phyloP scores from a whole-genome alignment of 257 asterid genomes.

The Cordia subcordata region DNA sequence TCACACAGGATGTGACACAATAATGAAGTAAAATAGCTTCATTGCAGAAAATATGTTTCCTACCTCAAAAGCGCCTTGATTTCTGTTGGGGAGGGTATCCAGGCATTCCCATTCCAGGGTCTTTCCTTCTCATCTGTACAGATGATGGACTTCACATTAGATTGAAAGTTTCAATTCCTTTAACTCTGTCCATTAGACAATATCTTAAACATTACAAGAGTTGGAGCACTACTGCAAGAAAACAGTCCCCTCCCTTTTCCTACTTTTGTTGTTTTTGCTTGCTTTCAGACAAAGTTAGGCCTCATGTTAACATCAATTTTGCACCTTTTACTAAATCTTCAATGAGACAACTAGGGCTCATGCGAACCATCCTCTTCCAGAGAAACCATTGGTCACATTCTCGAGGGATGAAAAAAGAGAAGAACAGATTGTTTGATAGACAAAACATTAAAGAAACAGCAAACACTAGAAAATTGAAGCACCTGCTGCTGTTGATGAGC shows the following conservation, averaged over 20 bases:
- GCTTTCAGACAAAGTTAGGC: not conserved
- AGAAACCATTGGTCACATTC: too few relatives aligned
- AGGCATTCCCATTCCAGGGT: slow-evolving; percentile 70
- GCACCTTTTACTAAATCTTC: not conserved
- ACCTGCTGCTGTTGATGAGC: slow-evolving; percentile 96
- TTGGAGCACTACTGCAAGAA: not conserved
- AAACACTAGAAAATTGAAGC: not conserved
- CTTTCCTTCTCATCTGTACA: slow-evolving; percentile 85
- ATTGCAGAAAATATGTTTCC: not conserved
- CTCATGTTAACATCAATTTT: not conserved
- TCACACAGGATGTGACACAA: too few relatives aligned
- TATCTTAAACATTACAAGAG: not conserved
- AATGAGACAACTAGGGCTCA: not conserved
- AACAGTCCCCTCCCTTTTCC: not conserved
- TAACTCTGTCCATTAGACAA: not conserved
- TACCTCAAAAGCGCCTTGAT: slow-evolving; percentile 84
- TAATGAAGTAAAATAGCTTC: too few relatives aligned
- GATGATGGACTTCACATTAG: slow-evolving; percentile 15
- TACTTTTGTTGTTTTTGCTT: not conserved
- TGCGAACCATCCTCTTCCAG: not conserved
- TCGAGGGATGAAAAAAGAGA: too few relatives aligned
- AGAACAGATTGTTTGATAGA: slow-evolving; percentile 2
- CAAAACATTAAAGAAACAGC: not conserved
- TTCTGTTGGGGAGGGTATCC: slow-evolving; percentile 98
- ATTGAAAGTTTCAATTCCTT: not conserved